These are phyloP conservation scores for Pleoardoris graminearum DNA, from an alignment of 2,329 filamentous ascomycete genomes.

Conservation along the genomic window DNA sequence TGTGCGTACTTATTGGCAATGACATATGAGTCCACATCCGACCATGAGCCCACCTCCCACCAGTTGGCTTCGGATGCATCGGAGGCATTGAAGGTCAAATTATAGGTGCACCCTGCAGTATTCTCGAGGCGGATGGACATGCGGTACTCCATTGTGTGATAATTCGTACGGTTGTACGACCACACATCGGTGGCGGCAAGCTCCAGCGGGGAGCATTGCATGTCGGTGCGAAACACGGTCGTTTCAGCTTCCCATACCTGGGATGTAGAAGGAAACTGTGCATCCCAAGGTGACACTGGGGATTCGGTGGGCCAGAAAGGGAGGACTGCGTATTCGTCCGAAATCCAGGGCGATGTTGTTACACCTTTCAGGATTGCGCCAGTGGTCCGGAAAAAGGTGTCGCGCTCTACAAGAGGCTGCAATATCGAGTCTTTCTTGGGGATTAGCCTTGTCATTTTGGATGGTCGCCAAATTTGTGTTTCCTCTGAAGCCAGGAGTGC, in stretches of 20 bases:
- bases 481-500: slow-evolving; percentile 14
- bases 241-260: slow-evolving; percentile 13
- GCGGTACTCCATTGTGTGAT: not conserved
- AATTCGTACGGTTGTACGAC: not conserved
- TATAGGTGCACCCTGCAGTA: slow-evolving; percentile 8
- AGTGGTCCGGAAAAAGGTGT: slow-evolving; percentile 13
- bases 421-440: slow-evolving; percentile 5
- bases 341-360: slow-evolving; percentile 14
- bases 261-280: not conserved
- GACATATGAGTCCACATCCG: not conserved
- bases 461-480: slow-evolving; percentile 5
- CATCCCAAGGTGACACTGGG: slow-evolving; percentile 1
- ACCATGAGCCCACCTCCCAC: slow-evolving; percentile 4
- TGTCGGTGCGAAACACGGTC: slow-evolving; percentile 9
- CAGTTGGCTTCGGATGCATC: not conserved
- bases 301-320: slow-evolving; percentile 13
- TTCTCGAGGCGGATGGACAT: slow-evolving; percentile 6
- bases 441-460: slow-evolving; percentile 3
- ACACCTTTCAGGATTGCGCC: slow-evolving; percentile 11
- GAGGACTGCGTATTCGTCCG: slow-evolving; percentile 8
- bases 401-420: slow-evolving; percentile 6
- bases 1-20: not conserved
- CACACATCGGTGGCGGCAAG: slow-evolving; percentile 7
- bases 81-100: slow-evolving; percentile 3
- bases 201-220: slow-evolving; percentile 8